These are phyloP conservation scores for Tuber umbilicatum DNA, from an alignment of 495 filamentous ascomycete genomes.

Conservation along the genomic window DNA sequence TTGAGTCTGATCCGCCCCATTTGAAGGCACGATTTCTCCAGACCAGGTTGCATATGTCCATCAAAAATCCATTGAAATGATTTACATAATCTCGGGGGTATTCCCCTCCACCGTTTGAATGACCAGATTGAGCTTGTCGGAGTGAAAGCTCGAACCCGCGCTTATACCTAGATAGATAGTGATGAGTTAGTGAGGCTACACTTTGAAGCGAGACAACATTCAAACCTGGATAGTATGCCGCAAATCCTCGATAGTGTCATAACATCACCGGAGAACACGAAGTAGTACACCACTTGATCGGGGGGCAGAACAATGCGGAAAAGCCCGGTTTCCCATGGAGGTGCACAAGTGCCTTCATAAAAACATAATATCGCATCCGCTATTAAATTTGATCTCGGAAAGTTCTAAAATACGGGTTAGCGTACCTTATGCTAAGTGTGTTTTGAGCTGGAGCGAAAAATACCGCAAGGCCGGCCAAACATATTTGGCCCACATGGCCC, in stretches of 20 bases:
- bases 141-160: constrained; percentile 57
- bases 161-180: constrained; percentile 50
- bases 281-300: constrained; percentile 60
- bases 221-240: constrained; percentile 51
- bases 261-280: constrained; percentile 59
- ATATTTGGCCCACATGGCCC: constrained; percentile 35
- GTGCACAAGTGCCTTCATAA: constrained; percentile 54
- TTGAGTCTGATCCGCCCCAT: constrained; percentile 38
- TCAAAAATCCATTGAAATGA: constrained; percentile 76
- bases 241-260: constrained; percentile 65
- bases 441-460: background rate
- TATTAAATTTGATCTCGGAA: constrained; percentile 24
- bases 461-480: constrained; percentile 33
- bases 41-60: constrained; percentile 81
- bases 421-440: constrained; percentile 10
- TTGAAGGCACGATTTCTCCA: constrained; percentile 72
- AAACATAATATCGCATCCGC: constrained; percentile 56
- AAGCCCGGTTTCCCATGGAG: constrained; percentile 37
- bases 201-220: background rate
- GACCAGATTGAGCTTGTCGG: constrained; percentile 14
- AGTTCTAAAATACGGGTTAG: constrained; percentile 20
- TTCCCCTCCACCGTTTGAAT: constrained; percentile 26
- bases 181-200: background rate
- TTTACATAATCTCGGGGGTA: constrained; percentile 54
- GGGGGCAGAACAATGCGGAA: constrained; percentile 58